Conservation (phyloP, 2,329 filamentous ascomycete species). For the Aspergillus caelatus region DNA sequence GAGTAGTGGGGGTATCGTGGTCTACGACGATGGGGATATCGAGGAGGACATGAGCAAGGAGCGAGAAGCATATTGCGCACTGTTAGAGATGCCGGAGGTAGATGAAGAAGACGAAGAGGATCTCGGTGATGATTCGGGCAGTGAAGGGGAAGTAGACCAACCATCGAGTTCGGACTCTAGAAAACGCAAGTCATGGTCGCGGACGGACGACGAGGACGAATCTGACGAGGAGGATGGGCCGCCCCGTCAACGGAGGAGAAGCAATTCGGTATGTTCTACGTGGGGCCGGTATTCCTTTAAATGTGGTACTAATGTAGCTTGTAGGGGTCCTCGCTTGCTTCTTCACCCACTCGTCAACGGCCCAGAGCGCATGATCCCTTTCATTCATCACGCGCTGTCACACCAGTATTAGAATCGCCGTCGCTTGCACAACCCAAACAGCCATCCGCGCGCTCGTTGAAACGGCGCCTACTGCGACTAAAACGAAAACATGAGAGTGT, state of each 20-base stretch:
- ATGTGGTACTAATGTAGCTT: slow-evolving; percentile 17
- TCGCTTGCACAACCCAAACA: slow-evolving; percentile 53
- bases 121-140: slow-evolving; percentile 58
- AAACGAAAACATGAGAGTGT: slow-evolving; percentile 75
- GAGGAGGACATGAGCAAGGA: slow-evolving; percentile 76
- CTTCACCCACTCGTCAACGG: slow-evolving; percentile 46
- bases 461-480: slow-evolving; percentile 73
- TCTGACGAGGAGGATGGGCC: slow-evolving; percentile 72
- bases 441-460: slow-evolving; percentile 71
- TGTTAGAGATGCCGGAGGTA: slow-evolving; percentile 87
- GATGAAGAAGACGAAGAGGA: slow-evolving; percentile 73
- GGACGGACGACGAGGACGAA: slow-evolving; percentile 67
- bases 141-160: slow-evolving; percentile 59
- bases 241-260: slow-evolving; percentile 78
- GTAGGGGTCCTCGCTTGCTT: slow-evolving; percentile 44
- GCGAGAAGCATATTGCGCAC: slow-evolving; percentile 78
- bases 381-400: slow-evolving; percentile 50
- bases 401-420: slow-evolving; percentile 44
- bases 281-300: background rate
- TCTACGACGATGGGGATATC: slow-evolving; percentile 95
- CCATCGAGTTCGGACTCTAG: slow-evolving; percentile 46
- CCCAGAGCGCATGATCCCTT: slow-evolving; percentile 44
- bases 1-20: slow-evolving; percentile 83
- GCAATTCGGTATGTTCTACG: slow-evolving; percentile 70
- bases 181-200: slow-evolving; percentile 81